Evolutionary conservation across 176 grass and related monocot species (phyloP).

Genomic region (Metroxylon sagu): DNA sequence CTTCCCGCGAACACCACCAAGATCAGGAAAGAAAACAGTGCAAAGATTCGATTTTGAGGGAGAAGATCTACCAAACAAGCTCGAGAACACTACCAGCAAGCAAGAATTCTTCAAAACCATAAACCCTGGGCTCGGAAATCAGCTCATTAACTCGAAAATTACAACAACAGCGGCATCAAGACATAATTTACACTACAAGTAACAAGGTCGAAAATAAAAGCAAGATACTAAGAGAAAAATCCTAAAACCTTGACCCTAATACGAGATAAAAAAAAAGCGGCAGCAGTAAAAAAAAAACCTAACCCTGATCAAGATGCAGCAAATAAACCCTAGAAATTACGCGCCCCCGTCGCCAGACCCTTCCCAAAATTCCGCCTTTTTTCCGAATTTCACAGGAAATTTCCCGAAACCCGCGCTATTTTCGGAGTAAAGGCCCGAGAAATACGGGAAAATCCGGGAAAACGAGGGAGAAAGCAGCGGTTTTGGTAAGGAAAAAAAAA

Average conservation of each 20-base stretch:
- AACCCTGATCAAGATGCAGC: conserved; percentile 12
- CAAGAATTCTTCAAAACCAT: conserved; percentile 29
- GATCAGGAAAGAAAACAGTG: too few relatives aligned
- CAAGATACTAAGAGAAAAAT: conserved; percentile 2
- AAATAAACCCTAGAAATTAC: conserved; percentile 14
- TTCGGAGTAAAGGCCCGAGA: conserved; percentile 23
- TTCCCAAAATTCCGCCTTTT: conserved; percentile 17
- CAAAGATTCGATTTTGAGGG: conserved; percentile 2
- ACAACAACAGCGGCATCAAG: conserved; percentile 16
- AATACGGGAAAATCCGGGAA: conserved; percentile 16
- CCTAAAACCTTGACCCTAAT: conserved; percentile 2
- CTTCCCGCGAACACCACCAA: too few relatives aligned
- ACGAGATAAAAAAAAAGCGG: neutral
- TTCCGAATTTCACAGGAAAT: conserved; percentile 17
- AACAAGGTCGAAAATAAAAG: conserved; percentile 13
- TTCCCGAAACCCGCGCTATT: conserved; percentile 5
- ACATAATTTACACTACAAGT: conserved; percentile 27
- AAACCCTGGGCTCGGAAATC: conserved; percentile 33
- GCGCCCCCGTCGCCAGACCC: conserved; percentile 1
- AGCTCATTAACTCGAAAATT: conserved; percentile 9
- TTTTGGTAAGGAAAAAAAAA: conserved; percentile 9
- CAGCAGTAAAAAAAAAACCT: conserved; percentile 6
- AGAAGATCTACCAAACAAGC: conserved; percentile 24
- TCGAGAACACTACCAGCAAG: conserved; percentile 12
- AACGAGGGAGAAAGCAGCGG: conserved; percentile 27